A percentile compares a stretch with the other conserved stretches of the same genome.
Evolutionary conservation across 139 green algal species (phyloP).

Genomic region (Chlorella ohadii): DNA sequence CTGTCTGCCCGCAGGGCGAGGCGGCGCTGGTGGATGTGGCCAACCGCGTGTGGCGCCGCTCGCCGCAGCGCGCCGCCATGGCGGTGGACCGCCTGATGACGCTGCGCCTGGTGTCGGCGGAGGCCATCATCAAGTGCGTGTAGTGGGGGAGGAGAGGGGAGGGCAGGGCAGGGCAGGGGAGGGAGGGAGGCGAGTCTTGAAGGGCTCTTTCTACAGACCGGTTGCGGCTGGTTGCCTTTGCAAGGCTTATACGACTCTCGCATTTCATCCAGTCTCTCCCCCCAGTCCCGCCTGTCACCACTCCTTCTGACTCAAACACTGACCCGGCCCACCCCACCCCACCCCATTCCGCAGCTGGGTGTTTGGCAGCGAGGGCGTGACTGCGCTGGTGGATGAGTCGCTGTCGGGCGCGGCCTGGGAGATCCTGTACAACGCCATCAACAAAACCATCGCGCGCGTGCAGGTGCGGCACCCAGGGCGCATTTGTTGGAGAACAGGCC

Average conservation of each 20-base stretch:
- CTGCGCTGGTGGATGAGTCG: conserved; percentile 42
- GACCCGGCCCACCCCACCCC: too few species aligned
- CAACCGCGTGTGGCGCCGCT: conserved; percentile 38
- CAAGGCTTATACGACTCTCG: too few species aligned
- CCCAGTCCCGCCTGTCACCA: too few species aligned
- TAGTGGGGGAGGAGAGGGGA: too few species aligned
- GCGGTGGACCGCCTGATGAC: conserved; percentile 72
- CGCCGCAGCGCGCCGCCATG: conserved; percentile 62
- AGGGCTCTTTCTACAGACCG: too few species aligned
- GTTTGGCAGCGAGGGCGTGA: conserved; percentile 40
- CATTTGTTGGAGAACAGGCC: too few species aligned
- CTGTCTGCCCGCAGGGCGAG: conserved; percentile 28
- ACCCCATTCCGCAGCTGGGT: conserved; percentile 32
- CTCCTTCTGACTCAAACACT: too few species aligned
- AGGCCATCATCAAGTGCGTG: conserved; percentile 38
- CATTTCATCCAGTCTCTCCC: too few species aligned
- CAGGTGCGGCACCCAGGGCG: conserved; percentile 28
- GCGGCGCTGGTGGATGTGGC: conserved; percentile 43
- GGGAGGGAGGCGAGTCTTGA: too few species aligned
- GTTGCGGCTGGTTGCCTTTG: too few species aligned
- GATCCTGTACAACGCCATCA: conserved; percentile 47
- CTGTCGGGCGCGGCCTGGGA: conserved; percentile 50
- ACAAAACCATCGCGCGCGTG: conserved; percentile 57
- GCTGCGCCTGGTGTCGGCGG: conserved; percentile 57
- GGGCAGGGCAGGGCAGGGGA: too few species aligned